A percentile compares a stretch with the other conserved stretches of the same genome.
phyloP scores from a whole-genome alignment of 1,284 basidiomycete genomes.

The Ganoderma lingzhi region DNA sequence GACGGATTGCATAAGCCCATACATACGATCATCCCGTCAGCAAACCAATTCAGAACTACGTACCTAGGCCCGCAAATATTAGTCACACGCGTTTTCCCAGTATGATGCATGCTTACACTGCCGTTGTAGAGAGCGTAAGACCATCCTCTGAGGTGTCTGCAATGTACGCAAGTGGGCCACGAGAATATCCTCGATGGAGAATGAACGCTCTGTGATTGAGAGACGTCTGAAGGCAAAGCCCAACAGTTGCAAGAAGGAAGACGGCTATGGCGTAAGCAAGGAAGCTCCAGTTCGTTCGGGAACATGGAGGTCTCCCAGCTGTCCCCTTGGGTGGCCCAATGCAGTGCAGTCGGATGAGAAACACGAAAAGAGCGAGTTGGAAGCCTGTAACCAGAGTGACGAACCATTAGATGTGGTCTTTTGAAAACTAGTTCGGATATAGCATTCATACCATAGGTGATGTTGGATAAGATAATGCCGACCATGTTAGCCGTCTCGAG shows the following conservation, averaged over 20 bases:
- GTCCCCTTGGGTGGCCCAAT: neutral
- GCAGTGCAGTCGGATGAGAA: constrained; percentile 18
- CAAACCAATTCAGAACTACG: constrained; percentile 44
- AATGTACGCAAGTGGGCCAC: constrained; percentile 37
- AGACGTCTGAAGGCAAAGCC: constrained; percentile 37
- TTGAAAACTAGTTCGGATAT: neutral
- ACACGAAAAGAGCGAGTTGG: constrained; percentile 34
- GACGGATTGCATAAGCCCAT: neutral
- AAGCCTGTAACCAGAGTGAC: constrained; percentile 27
- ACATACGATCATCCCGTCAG: constrained; percentile 44
- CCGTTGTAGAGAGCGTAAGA: constrained; percentile 35
- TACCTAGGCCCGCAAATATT: constrained; percentile 36
- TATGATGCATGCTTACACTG: constrained; percentile 34
- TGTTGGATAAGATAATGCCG: constrained; percentile 33
- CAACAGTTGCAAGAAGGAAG: constrained; percentile 35
- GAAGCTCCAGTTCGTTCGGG: constrained; percentile 18
- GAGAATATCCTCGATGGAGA: constrained; percentile 25
- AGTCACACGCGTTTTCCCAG: neutral
- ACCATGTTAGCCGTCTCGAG: constrained; percentile 31
- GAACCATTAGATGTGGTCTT: neutral
- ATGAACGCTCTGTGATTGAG: constrained; percentile 38
- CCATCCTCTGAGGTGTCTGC: constrained; percentile 28
- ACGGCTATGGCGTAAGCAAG: constrained; percentile 31
- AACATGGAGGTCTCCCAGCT: neutral
- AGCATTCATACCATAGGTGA: constrained; percentile 36